Evolutionary conservation across 176 grass and related monocot genomes (phyloP).

Genomic region (sorghum (Sorghum bicolor)): Sorghum_bicolor_NCBIv3 NC_012872.2:62635501-62636000

Average conservation of each 20-base stretch:
- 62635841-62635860: neutral
- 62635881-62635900: neutral
- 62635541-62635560: conserved; percentile 4
- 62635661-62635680: conserved; percentile 16
- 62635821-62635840: neutral
- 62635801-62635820: neutral
- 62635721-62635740: conserved; percentile 32
- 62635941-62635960: neutral
- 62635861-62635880: neutral
- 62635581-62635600: neutral
- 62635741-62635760: neutral
- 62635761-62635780: neutral
- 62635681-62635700: conserved; percentile 31
- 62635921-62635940: neutral
- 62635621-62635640: neutral
- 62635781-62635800: neutral
- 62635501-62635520: neutral
- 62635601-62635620: conserved; percentile 24
- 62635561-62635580: conserved; percentile 22
- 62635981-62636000: neutral
- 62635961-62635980: too few species aligned
- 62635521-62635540: neutral
- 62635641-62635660: neutral
- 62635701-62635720: neutral
- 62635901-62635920: neutral